Base-by-base conservation (phyloP, 2,329 filamentous ascomycete genomes). In the Coleophoma cylindrospora region DNA sequence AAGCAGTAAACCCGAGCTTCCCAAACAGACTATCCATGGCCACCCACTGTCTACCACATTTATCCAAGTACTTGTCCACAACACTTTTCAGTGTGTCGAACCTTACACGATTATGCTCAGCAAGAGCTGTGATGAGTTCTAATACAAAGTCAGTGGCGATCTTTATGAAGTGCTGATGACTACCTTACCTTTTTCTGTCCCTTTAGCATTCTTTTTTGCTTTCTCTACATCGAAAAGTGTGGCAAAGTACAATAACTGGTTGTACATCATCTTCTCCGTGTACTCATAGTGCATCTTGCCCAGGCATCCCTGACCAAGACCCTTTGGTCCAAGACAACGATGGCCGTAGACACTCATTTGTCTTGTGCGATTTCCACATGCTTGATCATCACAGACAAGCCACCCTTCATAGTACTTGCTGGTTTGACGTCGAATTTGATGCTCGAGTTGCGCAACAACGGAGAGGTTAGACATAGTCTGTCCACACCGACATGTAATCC, bases 331-430 rank as follows among this genome's bases (percentile, higher is more conserved):
- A 6, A 97, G 76, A 66, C 94, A 99, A 45, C 91, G 83, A 53
- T 87, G 84, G 43, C 94, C 94, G 66, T 95, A 96, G 37, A 99
- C 94, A 61, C 84, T 89, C 76, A 97, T 91, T 66, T 96, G 90
- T 45, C 92, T 81, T 2, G 94, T 97, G 50, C 89, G 86, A 64
- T 84, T 87, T 27, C 86, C 87, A 68, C 94, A 99, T 34, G 88
- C 84, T 2, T 88, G 74, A 67, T 99, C 94, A 66, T 96, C 88
- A 68, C 94, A 99, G 37, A 89, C 77, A 6, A 99, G 80, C 85
- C 89, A 95, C 53, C 84, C 91, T 63, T 95, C 88, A 68, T 99
- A 97, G 75, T 99, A 99, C 44, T 81, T 81, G 10, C 87, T 78
- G 7, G 89, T 88, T 60, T 91, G 82, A 34, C 79, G 73, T 44